These are phyloP conservation scores for Talaromyces verruculosus DNA, from an alignment of 2,329 filamentous ascomycete genomes.

Conservation along the genomic window DNA sequence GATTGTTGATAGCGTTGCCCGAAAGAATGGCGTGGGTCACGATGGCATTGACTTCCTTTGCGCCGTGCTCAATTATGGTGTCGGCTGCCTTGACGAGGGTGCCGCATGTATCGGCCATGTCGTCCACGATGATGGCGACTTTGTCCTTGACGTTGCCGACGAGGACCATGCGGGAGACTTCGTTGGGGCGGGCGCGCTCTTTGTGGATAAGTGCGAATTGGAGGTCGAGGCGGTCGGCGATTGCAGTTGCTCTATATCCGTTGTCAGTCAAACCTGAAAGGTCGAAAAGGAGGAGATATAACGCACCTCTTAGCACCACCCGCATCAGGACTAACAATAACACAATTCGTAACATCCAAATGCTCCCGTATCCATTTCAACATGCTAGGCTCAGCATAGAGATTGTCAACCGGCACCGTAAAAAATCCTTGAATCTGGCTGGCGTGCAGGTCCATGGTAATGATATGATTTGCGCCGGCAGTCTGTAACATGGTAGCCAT, in stretches of 20 bases:
- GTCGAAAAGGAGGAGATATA: not conserved
- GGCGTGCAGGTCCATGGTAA: slow-evolving; percentile 94
- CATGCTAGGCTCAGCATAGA: slow-evolving; percentile 92
- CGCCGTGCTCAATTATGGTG: slow-evolving; percentile 82
- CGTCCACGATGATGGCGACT: slow-evolving; percentile 92
- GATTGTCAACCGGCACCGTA: slow-evolving; percentile 75
- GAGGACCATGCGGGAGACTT: slow-evolving; percentile 91
- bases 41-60: slow-evolving; percentile 85
- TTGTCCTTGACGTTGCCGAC: slow-evolving; percentile 90
- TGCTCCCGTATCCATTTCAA: slow-evolving; percentile 90
- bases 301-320: slow-evolving; percentile 82
- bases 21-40: slow-evolving; percentile 92
- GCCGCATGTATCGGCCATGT: slow-evolving; percentile 96
- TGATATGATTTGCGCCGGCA: slow-evolving; percentile 87
- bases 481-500: slow-evolving; percentile 98
- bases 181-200: slow-evolving; percentile 86
- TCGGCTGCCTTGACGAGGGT: slow-evolving; percentile 85
- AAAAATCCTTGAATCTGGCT: slow-evolving; percentile 96
- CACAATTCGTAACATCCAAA: slow-evolving; percentile 74
- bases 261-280: not conserved
- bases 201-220: slow-evolving; percentile 96
- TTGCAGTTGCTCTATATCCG: slow-evolving; percentile 70
- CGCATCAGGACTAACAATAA: slow-evolving; percentile 93
- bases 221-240: slow-evolving; percentile 86
- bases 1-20: slow-evolving; percentile 80